These are phyloP conservation scores for Lasiodiplodia gonubiensis DNA, from an alignment of 2,329 filamentous ascomycete species.

Conservation along the genomic window DNA sequence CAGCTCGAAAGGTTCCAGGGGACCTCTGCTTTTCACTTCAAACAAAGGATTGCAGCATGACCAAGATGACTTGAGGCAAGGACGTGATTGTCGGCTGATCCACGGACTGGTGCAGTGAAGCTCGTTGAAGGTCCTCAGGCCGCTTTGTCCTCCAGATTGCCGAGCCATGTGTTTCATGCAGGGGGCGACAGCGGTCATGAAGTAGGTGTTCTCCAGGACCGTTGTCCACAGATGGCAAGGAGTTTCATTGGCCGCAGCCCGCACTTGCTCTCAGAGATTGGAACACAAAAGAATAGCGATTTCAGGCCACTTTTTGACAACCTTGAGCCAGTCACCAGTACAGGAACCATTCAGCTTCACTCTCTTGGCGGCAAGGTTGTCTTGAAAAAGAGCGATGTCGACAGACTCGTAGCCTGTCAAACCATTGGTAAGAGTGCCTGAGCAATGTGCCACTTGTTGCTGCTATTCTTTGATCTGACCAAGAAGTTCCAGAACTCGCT, in stretches of 20 bases:
- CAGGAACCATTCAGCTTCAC: neutral
- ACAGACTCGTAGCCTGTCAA: neutral
- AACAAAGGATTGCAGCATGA: conserved; percentile 2
- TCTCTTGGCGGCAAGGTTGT: neutral
- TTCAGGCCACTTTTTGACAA: conserved; percentile 2
- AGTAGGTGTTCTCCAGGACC: neutral
- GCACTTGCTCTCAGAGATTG: neutral
- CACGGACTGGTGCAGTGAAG: neutral
- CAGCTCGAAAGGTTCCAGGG: neutral
- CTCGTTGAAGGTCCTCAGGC: neutral
- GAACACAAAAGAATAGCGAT: neutral
- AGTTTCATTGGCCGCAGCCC: neutral
- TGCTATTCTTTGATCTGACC: conserved; percentile 3
- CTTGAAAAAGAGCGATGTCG: neutral
- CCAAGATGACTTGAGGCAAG: neutral
- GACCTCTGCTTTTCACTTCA: neutral
- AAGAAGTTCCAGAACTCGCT: neutral
- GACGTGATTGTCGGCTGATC: too few relatives aligned
- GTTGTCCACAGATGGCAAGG: neutral
- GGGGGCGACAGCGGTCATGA: neutral
- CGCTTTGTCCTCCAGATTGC: neutral
- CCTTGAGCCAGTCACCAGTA: neutral
- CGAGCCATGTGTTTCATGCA: neutral
- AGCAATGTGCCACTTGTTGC: neutral
- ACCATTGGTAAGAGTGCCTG: neutral